These are phyloP conservation scores for Emericellopsis terricola DNA, from an alignment of 495 filamentous ascomycete species.

Conservation along the genomic window DNA sequence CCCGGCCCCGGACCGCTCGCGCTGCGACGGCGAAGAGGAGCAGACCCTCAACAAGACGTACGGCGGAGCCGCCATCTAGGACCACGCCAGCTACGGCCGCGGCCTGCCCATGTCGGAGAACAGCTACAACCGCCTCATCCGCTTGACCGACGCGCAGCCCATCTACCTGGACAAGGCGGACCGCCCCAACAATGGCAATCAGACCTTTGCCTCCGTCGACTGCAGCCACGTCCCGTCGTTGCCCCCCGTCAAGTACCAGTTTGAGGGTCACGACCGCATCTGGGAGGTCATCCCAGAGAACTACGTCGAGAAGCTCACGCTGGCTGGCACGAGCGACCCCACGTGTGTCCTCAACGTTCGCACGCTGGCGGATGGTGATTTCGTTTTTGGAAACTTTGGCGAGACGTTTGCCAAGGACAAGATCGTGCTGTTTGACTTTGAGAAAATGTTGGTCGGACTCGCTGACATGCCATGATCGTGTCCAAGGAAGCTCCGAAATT, in stretches of 20 bases:
- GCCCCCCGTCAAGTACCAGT: neutral
- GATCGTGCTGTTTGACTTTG: conserved; percentile 1
- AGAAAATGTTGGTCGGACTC: neutral
- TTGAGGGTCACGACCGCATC: neutral
- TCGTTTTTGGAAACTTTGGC: neutral
- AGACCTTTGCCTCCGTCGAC: neutral
- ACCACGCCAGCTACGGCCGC: conserved; percentile 1
- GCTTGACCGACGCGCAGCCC: neutral
- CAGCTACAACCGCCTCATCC: neutral
- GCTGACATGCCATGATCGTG: too few species aligned
- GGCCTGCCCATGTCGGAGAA: neutral
- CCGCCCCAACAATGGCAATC: neutral
- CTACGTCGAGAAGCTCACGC: neutral
- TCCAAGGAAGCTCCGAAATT: too few species aligned
- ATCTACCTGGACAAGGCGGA: neutral
- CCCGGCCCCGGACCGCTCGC: neutral
- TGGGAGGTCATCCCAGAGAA: neutral
- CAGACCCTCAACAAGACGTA: neutral
- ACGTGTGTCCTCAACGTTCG: neutral
- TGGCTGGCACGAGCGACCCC: neutral
- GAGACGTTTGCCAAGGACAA: conserved; percentile 2
- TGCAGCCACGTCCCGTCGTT: neutral
- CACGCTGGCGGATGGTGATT: neutral
- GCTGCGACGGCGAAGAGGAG: neutral
- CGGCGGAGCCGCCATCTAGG: neutral